Conservation (phyloP, 768 basidiomycete species). For the Boletus bicolor region DNA sequence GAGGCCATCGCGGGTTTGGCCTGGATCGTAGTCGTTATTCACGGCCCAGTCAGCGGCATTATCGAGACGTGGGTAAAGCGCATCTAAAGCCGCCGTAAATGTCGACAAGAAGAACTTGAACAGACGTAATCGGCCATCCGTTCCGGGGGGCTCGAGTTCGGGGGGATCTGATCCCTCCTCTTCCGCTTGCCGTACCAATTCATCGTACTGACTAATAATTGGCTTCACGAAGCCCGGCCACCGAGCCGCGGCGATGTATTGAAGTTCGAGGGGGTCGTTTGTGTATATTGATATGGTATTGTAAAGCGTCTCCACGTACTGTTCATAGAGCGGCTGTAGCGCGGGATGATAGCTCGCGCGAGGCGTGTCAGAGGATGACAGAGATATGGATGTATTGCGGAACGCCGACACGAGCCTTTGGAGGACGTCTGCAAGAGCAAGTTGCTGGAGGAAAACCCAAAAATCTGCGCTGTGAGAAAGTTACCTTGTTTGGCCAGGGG, state of each 20-base stretch:
- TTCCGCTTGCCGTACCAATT: slow-evolving; percentile 18
- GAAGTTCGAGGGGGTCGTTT: slow-evolving; percentile 64
- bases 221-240: slow-evolving; percentile 82
- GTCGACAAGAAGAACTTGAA: slow-evolving; percentile 60
- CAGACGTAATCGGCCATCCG: slow-evolving; percentile 66
- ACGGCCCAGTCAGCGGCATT: slow-evolving; percentile 63
- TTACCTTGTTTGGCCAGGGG: slow-evolving; percentile 56
- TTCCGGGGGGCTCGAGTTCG: slow-evolving; percentile 40
- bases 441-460: not conserved
- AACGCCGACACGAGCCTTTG: slow-evolving; percentile 42
- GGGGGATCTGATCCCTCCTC: slow-evolving; percentile 24
- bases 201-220: slow-evolving; percentile 48
- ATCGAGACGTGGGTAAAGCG: slow-evolving; percentile 65
- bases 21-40: slow-evolving; percentile 43
- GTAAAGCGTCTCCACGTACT: slow-evolving; percentile 58
- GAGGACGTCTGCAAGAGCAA: slow-evolving; percentile 27
- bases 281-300: slow-evolving; percentile 63
- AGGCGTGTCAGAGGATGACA: slow-evolving; percentile 1
- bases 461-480: slow-evolving; percentile 9
- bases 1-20: slow-evolving; percentile 1
- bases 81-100: slow-evolving; percentile 58
- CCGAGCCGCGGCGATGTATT: slow-evolving; percentile 71
- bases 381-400: slow-evolving; percentile 10
- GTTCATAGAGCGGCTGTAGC: slow-evolving; percentile 57
- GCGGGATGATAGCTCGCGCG: slow-evolving; percentile 48